These are phyloP conservation scores for Heterobasidion occidentale DNA, from an alignment of 1,284 basidiomycete species.

Conservation along the genomic window DNA sequence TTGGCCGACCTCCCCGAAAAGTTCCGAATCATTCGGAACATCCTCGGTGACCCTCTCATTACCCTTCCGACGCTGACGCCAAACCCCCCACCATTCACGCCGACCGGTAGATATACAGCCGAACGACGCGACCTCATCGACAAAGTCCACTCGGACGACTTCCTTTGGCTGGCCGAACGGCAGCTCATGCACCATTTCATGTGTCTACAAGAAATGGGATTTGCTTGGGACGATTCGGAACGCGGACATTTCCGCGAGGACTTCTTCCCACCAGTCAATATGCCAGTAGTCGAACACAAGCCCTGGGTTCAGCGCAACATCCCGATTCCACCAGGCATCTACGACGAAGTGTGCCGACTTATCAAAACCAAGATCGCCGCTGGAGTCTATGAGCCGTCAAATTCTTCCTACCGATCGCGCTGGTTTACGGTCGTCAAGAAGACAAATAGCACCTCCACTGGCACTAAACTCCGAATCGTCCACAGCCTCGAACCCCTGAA, in stretches of 20 bases:
- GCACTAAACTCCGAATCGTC: not conserved
- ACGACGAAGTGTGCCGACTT: not conserved
- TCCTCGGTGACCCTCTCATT: not conserved
- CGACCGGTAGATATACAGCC: not conserved
- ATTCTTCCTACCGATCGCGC: not conserved
- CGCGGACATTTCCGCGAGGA: not conserved
- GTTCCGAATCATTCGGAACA: not conserved
- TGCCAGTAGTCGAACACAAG: not conserved
- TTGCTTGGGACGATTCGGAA: not conserved
- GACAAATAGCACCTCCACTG: no score
- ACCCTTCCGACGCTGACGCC: not conserved
- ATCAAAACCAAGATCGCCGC: not conserved
- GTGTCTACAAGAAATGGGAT: not conserved
- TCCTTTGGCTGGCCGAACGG: slow-evolving; percentile 4
- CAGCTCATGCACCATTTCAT: not conserved
- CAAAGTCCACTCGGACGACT: not conserved
- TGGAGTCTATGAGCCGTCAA: not conserved
- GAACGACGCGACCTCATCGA: not conserved
- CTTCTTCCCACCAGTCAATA: not conserved
- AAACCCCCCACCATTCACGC: not conserved
- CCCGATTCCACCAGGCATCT: not conserved
- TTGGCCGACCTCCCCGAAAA: not conserved
- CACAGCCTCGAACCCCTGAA: not conserved
- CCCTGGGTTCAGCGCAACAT: not conserved
- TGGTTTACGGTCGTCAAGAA: not conserved